Percentiles rank a stretch among this genome's conserved stretches.
Evolutionary conservation across 2,329 filamentous ascomycete species (phyloP).

Genomic region (Rachicladosporium sp.): DNA sequence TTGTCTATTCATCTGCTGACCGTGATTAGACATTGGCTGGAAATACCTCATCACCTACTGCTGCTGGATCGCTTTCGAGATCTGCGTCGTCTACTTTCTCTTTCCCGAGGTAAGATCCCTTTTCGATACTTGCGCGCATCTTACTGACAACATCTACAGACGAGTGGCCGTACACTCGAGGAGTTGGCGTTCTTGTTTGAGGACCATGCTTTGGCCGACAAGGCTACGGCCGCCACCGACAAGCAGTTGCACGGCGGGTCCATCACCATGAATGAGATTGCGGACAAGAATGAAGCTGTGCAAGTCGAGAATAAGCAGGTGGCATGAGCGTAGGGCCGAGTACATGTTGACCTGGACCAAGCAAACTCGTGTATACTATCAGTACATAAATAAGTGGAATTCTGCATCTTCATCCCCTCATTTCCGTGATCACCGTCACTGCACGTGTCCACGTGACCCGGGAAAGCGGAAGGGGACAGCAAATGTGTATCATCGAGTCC

Average conservation of each 20-base stretch:
- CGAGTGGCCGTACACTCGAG: conserved; percentile 29
- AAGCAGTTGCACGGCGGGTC: conserved; percentile 4
- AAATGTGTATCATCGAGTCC: too few relatives aligned
- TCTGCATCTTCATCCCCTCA: too few relatives aligned
- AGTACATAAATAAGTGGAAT: too few relatives aligned
- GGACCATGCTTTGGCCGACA: conserved; percentile 17
- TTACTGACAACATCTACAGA: conserved; percentile 23
- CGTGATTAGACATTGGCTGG: conserved; percentile 21
- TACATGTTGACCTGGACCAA: too few relatives aligned
- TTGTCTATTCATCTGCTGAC: too few relatives aligned
- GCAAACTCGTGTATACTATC: too few relatives aligned
- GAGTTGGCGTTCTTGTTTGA: conserved; percentile 30
- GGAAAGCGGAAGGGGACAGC: too few relatives aligned
- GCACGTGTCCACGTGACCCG: too few relatives aligned
- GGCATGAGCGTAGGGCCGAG: neutral
- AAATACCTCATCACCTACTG: conserved; percentile 34
- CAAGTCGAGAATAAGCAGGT: conserved; percentile 2
- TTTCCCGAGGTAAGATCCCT: conserved; percentile 26
- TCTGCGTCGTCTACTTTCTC: conserved; percentile 32
- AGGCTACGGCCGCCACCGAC: conserved; percentile 2
- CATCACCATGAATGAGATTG: neutral
- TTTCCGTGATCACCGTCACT: too few relatives aligned
- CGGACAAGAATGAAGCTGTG: conserved; percentile 1
- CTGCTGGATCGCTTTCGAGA: conserved; percentile 30
- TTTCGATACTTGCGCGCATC: too few relatives aligned